Evolutionary conservation across 2,329 filamentous ascomycete genomes (phyloP), one percentile per base, ranked within the genome.

Genomic region (Ceratocystis albifundus): DNA sequence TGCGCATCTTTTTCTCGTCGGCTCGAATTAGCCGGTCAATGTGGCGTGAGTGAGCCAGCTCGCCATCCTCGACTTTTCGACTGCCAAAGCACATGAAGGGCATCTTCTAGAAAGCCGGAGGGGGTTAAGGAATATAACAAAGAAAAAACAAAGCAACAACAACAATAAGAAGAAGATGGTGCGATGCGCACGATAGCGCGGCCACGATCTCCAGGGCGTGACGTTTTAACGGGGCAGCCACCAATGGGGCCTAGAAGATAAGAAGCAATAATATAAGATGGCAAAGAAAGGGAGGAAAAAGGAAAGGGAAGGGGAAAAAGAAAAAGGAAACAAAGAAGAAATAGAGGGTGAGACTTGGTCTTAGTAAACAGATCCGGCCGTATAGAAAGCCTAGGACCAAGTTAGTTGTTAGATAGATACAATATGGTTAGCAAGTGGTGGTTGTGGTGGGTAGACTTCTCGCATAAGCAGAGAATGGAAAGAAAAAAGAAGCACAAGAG

Each of bases 21-120:
- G 86, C 84, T 69, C 89, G 88, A 72, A 99, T 84, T 72, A 84
- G 79, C 77, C 88, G 89, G 74, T 99, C 94, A 71, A 99, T 91
- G 75, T 94, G 90, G 74, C 84, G 80, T 68, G 84, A 86, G 72
- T 83, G 84, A 69, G 80, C 78, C 30, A 75, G 75, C 70, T 79
- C 79, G 71, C 77, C 78, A 71, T 79, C 78, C 68, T 78, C 77
- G 71, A 78, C 79, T 67, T 80, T 78, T 70, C 82, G 78, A 70
- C 77, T 76, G 69, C 84, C 83, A 74, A 88, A 88, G 75, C 85
- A 88, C 85, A 88, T 88, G 68, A 69, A 65, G 57, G 66, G 66
- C 66, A 67, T 67, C 48, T 62, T 55, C 20, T 46, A 53, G 57
- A 46, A 48, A 45, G 22, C 10, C 5, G 57, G 62, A 53, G 44